Percentiles rank a stretch among this genome's conserved stretches.
phyloP scores from a whole-genome alignment of 345 rosid species.

The Ceriops tagal region DNA sequence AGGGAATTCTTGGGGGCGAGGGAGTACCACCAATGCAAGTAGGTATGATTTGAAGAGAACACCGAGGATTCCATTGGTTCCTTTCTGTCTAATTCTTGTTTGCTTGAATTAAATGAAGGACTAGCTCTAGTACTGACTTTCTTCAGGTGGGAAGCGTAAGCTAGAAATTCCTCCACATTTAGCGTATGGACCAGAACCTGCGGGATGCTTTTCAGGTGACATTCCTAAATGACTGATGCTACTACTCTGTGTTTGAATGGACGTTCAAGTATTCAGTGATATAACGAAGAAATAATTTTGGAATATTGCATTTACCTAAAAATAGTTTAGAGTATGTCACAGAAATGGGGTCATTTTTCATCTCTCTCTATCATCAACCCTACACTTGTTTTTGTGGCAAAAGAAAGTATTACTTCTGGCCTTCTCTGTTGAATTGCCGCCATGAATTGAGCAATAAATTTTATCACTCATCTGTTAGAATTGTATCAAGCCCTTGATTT shows the following conservation, averaged over 20 bases:
- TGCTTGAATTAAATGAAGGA: neutral
- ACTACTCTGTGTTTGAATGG: neutral
- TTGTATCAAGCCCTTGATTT: neutral
- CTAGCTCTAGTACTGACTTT: slow-evolving; percentile 3
- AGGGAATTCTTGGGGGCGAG: slow-evolving; percentile 85
- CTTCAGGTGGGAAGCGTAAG: slow-evolving; percentile 73
- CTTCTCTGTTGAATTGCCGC: too few species aligned
- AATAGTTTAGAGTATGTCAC: too few species aligned
- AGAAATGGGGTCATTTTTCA: too few species aligned
- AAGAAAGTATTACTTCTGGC: too few species aligned
- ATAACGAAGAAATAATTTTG: too few species aligned
- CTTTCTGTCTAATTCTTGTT: neutral
- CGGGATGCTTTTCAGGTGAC: slow-evolving; percentile 89
- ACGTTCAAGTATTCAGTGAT: neutral
- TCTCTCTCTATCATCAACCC: too few species aligned
- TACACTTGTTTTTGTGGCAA: too few species aligned
- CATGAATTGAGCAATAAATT: neutral
- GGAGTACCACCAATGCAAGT: slow-evolving; percentile 91
- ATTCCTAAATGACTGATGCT: neutral
- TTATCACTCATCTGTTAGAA: neutral
- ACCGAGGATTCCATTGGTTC: neutral
- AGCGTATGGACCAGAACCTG: slow-evolving; percentile 97
- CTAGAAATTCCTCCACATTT: slow-evolving; percentile 82
- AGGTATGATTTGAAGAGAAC: slow-evolving; percentile 38
- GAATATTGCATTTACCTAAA: too few species aligned